A percentile compares a stretch with the other conserved stretches of the same genome.
phyloP scores from a whole-genome alignment of 768 basidiomycete genomes.

The Agaricus subrufescens region DNA sequence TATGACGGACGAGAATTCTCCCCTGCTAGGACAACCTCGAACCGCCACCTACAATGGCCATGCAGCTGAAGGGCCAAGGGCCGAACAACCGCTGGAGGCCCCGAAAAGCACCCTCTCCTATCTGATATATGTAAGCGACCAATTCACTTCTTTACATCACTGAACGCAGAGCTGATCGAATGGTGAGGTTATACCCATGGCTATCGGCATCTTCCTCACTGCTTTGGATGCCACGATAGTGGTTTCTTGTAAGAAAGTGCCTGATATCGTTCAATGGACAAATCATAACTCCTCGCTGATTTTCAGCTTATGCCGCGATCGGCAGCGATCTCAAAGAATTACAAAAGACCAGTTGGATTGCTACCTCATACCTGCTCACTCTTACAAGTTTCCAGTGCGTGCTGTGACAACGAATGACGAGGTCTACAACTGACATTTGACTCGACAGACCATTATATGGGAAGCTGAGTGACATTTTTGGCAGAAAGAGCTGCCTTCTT shows the following conservation, averaged over 20 bases:
- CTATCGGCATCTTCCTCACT: slow-evolving; percentile 13
- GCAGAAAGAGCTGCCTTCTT: slow-evolving; percentile 52
- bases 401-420: background rate
- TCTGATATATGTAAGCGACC: slow-evolving; percentile 22
- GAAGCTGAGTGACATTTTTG: slow-evolving; percentile 64
- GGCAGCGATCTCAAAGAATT: slow-evolving; percentile 57
- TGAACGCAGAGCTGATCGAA: background rate
- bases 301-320: slow-evolving; percentile 45
- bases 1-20: slow-evolving; percentile 32
- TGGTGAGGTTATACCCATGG: slow-evolving; percentile 9
- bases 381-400: slow-evolving; percentile 56
- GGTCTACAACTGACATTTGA: background rate
- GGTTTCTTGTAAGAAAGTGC: slow-evolving; percentile 12
- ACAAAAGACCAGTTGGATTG: slow-evolving; percentile 64
- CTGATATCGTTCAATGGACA: background rate
- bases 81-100: slow-evolving; percentile 8
- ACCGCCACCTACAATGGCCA: slow-evolving; percentile 11
- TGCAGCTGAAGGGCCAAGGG: slow-evolving; percentile 5
- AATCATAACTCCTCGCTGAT: background rate
- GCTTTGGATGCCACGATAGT: slow-evolving; percentile 16
- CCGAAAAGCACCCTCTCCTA: background rate
- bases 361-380: slow-evolving; percentile 58
- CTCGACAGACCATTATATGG: slow-evolving; percentile 52
- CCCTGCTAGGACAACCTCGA: slow-evolving; percentile 19
- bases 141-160: background rate